Conservation (phyloP, 148 eudicot genomes). For the Camellia granthamiana region DNA sequence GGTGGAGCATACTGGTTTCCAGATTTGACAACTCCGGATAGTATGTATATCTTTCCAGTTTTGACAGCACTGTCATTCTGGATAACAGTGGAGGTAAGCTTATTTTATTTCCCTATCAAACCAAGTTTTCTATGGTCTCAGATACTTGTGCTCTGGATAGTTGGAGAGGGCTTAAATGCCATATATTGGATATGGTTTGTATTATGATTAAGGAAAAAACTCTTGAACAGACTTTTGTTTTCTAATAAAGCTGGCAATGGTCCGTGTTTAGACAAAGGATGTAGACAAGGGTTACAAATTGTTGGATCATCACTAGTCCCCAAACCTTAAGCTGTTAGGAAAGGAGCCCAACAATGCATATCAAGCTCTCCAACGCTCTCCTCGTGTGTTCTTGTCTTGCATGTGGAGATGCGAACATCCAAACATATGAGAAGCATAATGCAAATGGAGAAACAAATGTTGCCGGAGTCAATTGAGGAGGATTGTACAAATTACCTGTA, state of each 20-base stretch:
- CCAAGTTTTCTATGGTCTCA: too few relatives aligned
- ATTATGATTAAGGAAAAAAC: not conserved
- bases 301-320: too few relatives aligned
- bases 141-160: not conserved
- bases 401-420: too few relatives aligned
- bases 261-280: conserved; percentile 2
- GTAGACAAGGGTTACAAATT: not conserved
- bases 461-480: too few relatives aligned
- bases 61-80: conserved; percentile 73
- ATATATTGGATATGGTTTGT: not conserved
- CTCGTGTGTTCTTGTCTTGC: too few relatives aligned
- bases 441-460: too few relatives aligned
- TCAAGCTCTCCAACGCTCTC: too few relatives aligned
- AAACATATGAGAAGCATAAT: too few relatives aligned
- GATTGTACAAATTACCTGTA: too few relatives aligned
- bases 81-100: conserved; percentile 78
- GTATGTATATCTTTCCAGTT: conserved; percentile 67
- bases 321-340: too few relatives aligned
- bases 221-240: not conserved
- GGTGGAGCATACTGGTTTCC: conserved; percentile 94
- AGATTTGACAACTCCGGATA: conserved; percentile 85
- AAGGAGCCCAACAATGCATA: too few relatives aligned
- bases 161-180: not conserved
- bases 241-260: not conserved
- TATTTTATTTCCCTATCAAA: conserved; percentile 7